Evolutionary conservation across 1,139 yeast genomes (phyloP), one percentile per base, ranked within the genome.

Genomic region (Neolecta irregularis): DNA sequence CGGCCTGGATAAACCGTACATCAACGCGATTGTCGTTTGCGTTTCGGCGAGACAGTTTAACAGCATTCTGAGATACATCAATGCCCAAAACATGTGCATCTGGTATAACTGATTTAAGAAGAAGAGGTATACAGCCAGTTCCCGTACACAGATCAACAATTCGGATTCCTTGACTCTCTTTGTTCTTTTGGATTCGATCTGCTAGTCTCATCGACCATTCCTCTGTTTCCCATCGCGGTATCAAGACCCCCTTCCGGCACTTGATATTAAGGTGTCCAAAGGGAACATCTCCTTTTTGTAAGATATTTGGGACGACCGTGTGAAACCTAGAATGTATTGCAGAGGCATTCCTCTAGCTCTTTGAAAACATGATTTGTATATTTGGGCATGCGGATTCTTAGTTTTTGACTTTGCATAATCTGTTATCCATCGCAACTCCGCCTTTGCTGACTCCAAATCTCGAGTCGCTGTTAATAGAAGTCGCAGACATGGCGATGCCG

Each of bases 191-290:
- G 11, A 70, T 31, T 6, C 49, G 24, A 0, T 45, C 41, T 0
- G 61, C 56, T 21, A 79, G 49, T 38, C 61, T 62, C 22, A 57
- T 24, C 5, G 68, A 62, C 96, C 96, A 85, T 48, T 81, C 94
- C 51, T 88, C 96, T 0, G 98, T 88, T 50, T 88, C 98, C 78
- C 92, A 74, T 34, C 98, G 57, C 0, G 98, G 98, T 30, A 88
- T 83, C 41, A 88, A 57, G 2, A 81, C 95, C 0, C 73, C 72
- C 1, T 61, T 61, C 18, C 55, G 48, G 48, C 94, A 80, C 22
- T 49, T 44, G 3, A 88, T 62, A 15, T 67, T 69, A 34, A 85
- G 52, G 1, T 51, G 49, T 0, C 92, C 93, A 58, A 88, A 88
- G 1, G 96, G 96, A 88, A 58, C 6, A 88, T 68, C 52, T 88